Conservation (phyloP, 2,329 filamentous ascomycete genomes). For the Fusarium sp. region DNA sequence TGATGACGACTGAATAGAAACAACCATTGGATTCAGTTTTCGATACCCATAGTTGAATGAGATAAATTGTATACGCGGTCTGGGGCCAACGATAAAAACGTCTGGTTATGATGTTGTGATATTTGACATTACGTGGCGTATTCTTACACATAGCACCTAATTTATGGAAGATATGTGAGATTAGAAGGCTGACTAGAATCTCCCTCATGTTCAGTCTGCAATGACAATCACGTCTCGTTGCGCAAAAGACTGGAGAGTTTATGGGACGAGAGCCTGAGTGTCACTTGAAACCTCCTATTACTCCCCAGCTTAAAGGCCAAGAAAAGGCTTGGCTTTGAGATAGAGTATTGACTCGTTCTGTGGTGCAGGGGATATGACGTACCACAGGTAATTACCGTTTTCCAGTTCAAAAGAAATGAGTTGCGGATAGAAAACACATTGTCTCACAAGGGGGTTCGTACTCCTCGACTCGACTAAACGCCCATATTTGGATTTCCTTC, state of each 20-base stretch:
- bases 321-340: constrained; percentile 36
- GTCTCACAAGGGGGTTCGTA: constrained; percentile 35
- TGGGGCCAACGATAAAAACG: background rate
- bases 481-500: constrained; percentile 16
- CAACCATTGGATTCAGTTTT: constrained; percentile 27
- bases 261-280: background rate
- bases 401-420: constrained; percentile 29
- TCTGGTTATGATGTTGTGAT: background rate
- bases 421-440: background rate
- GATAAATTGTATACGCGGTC: background rate
- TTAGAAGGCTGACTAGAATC: constrained; percentile 2
- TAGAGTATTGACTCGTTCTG: constrained; percentile 30
- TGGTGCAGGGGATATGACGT: constrained; percentile 28
- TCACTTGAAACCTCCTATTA: constrained; percentile 38
- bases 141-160: background rate
- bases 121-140: background rate
- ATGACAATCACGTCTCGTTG: background rate
- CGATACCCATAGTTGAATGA: constrained; percentile 27
- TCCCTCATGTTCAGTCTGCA: constrained; percentile 8
- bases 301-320: constrained; percentile 20
- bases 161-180: background rate
- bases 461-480: constrained; percentile 26
- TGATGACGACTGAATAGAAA: constrained; percentile 38
- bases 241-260: background rate
- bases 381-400: background rate